Conservation (phyloP, 163 green algal species). For the Botryococcus braunii region DNA sequence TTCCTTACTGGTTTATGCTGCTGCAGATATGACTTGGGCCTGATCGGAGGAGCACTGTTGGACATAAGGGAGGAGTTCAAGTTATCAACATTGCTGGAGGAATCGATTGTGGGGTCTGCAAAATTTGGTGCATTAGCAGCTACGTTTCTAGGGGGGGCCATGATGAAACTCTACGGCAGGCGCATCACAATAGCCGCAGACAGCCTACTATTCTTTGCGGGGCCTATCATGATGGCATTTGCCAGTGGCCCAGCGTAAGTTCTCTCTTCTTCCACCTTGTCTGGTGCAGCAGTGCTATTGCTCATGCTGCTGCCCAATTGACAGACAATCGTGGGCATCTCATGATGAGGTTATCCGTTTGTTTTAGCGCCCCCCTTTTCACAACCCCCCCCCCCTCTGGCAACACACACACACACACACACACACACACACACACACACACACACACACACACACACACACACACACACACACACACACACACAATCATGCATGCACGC, state of each 20-base stretch:
- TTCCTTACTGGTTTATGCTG: not conserved
- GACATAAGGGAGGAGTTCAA: slow-evolving; percentile 47
- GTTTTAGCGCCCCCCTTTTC: not conserved
- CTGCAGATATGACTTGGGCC: slow-evolving; percentile 60
- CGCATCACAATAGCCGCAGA: slow-evolving; percentile 50
- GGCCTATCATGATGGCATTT: slow-evolving; percentile 63
- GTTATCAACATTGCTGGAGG: slow-evolving; percentile 25
- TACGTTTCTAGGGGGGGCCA: slow-evolving; percentile 66
- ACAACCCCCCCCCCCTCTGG: not conserved
- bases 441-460: too few relatives aligned
- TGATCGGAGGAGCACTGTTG: slow-evolving; percentile 68
- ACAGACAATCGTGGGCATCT: not conserved
- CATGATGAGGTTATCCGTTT: not conserved
- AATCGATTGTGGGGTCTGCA: slow-evolving; percentile 56
- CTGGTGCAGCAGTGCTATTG: not conserved
- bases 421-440: too few relatives aligned
- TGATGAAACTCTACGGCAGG: slow-evolving; percentile 73
- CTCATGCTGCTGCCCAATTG: not conserved
- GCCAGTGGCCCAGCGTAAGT: slow-evolving; percentile 15
- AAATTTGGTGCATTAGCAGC: slow-evolving; percentile 70
- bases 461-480: too few relatives aligned
- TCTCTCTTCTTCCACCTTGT: not conserved
- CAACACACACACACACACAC: too few relatives aligned
- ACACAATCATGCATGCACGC: too few relatives aligned
- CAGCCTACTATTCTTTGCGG: slow-evolving; percentile 53